Percentiles rank a stretch among this genome's conserved stretches.
These are phyloP conservation scores for Magnolia changhungtana DNA, from an alignment of 164 flowering plant genomes.

Conservation along the genomic window DNA sequence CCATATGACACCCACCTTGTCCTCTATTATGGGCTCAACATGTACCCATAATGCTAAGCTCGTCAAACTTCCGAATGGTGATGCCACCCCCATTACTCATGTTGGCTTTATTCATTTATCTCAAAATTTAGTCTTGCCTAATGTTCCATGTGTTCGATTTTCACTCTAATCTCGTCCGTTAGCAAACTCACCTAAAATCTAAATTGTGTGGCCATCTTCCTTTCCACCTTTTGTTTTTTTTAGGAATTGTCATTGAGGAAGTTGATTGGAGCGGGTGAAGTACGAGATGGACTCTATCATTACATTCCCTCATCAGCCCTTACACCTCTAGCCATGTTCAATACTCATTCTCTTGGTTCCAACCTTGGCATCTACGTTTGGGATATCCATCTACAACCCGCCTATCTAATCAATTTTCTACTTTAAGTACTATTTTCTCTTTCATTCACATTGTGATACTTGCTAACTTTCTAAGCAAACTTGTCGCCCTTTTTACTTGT, in stretches of 20 bases:
- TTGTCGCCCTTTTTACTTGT: not conserved
- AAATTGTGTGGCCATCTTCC: not conserved
- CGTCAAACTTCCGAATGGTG: not conserved
- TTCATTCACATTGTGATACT: not conserved
- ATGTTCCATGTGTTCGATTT: constrained; percentile 2
- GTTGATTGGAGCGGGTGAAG: not conserved
- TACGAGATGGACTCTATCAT: not conserved
- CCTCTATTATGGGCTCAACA: not conserved
- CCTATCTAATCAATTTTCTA: not conserved
- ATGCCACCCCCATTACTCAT: not conserved
- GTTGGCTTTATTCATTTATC: not conserved
- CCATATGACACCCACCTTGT: not conserved
- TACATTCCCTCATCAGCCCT: too few relatives aligned
- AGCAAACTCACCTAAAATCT: not conserved
- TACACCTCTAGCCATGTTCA: not conserved
- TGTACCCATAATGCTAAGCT: not conserved
- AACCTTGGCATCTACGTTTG: not conserved
- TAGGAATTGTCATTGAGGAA: constrained; percentile 3
- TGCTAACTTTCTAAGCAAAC: not conserved
- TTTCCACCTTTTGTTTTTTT: constrained; percentile 1
- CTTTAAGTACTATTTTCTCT: not conserved
- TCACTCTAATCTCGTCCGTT: not conserved
- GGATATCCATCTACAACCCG: not conserved
- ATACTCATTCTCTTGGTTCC: not conserved
- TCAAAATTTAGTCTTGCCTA: not conserved